Conservation (phyloP, 108 stramenopile species). For the Discostella pseudostelligera region DNA sequence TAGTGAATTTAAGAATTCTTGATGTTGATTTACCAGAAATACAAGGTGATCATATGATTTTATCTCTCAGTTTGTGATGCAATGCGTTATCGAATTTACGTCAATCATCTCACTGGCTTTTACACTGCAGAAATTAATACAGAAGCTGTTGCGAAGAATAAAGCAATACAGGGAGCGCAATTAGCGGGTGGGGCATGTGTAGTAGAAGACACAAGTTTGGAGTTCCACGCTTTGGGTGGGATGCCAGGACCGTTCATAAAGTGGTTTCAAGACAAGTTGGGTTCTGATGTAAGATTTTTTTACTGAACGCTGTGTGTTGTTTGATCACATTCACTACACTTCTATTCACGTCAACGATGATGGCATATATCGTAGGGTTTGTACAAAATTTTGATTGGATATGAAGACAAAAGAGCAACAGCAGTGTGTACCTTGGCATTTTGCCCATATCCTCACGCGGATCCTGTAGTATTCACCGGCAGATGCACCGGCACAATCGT, state of each 20-base stretch:
- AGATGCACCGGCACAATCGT: slow-evolving; percentile 86
- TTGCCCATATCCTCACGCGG: slow-evolving; percentile 92
- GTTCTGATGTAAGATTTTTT: slow-evolving; percentile 48
- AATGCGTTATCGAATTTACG: background rate
- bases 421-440: slow-evolving; percentile 98
- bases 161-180: slow-evolving; percentile 85
- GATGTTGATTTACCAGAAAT: slow-evolving; percentile 86
- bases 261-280: slow-evolving; percentile 94
- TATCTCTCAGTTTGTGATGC: background rate
- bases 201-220: slow-evolving; percentile 96
- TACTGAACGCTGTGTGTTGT: background rate
- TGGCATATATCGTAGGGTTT: slow-evolving; percentile 51
- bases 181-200: slow-evolving; percentile 85
- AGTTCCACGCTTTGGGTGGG: slow-evolving; percentile 95
- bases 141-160: slow-evolving; percentile 84
- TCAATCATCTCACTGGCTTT: background rate
- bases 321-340: background rate
- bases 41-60: slow-evolving; percentile 47
- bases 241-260: slow-evolving; percentile 99
- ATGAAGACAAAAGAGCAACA: slow-evolving; percentile 93
- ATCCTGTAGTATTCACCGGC: slow-evolving; percentile 91
- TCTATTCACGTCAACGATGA: slow-evolving; percentile 24
- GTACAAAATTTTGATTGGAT: slow-evolving; percentile 87
- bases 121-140: slow-evolving; percentile 65
- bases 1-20: slow-evolving; percentile 71